These are phyloP conservation scores for Cadophora luteo-olivacea DNA, from an alignment of 2,329 filamentous ascomycete genomes.

Conservation along the genomic window DNA sequence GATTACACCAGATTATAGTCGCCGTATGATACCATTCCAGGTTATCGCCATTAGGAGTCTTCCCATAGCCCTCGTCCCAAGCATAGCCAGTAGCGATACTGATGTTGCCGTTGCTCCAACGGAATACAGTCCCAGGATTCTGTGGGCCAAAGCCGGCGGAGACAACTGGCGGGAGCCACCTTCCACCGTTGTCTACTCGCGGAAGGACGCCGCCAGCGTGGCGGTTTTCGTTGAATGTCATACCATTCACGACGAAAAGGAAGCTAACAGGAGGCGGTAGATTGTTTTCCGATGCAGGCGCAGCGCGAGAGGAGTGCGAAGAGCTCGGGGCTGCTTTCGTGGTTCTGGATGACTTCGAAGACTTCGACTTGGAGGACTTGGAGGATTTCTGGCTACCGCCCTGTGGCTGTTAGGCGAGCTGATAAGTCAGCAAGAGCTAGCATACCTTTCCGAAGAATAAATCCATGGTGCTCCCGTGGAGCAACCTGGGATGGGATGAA, in stretches of 20 bases:
- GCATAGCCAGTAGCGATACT: neutral
- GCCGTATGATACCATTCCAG: conserved; percentile 23
- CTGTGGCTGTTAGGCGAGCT: no score
- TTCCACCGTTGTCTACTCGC: conserved; percentile 24
- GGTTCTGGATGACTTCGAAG: no score
- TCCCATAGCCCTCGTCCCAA: conserved; percentile 10
- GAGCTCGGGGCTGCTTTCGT: no score
- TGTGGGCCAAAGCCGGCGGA: conserved; percentile 31
- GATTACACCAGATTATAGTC: conserved; percentile 34
- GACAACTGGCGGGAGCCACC: conserved; percentile 36
- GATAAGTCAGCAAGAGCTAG: no score
- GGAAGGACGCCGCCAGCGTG: conserved; percentile 27
- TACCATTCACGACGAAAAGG: conserved; percentile 49
- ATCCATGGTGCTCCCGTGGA: no score
- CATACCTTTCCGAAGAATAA: no score
- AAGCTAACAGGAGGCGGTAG: conserved; percentile 41
- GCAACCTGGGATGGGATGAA: no score
- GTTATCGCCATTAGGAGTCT: neutral
- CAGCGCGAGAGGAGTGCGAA: neutral
- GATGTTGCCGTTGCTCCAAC: conserved; percentile 32
- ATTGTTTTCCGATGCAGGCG: neutral
- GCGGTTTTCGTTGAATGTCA: conserved; percentile 46
- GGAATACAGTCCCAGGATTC: conserved; percentile 33
- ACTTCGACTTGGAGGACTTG: no score
- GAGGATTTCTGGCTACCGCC: no score